Percentiles rank a stretch among this genome's conserved stretches.
Conservation (phyloP, 352 stramenopile genomes). For the Globisporangium polare region DNA sequence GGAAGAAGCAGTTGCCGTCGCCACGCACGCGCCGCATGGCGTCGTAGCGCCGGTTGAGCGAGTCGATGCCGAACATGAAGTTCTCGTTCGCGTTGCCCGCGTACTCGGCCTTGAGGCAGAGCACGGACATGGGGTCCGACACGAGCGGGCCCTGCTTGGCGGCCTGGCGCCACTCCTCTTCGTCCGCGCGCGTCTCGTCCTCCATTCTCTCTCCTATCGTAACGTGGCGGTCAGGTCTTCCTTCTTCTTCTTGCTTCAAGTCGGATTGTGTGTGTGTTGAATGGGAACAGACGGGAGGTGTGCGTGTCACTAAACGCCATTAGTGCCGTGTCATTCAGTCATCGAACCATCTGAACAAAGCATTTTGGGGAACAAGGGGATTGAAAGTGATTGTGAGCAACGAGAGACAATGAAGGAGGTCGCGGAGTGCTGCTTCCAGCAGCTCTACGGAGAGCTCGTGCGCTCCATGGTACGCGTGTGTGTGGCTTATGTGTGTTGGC, state of each 20-base stretch:
- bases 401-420: conserved; percentile 69
- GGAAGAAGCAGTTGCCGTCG: conserved; percentile 92
- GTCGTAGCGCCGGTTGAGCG: conserved; percentile 61
- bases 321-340: no score
- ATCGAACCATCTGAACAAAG: no score
- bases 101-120: conserved; percentile 67
- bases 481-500: background rate
- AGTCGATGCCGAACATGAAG: conserved; percentile 70
- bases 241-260: conserved; percentile 3
- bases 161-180: conserved; percentile 6
- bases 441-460: conserved; percentile 85
- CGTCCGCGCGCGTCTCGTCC: background rate
- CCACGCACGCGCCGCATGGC: conserved; percentile 79
- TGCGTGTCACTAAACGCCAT: no score
- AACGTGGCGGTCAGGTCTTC: background rate
- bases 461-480: conserved; percentile 67
- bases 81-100: conserved; percentile 65
- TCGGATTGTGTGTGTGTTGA: background rate
- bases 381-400: no score
- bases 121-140: conserved; percentile 49
- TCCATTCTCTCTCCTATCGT: conserved; percentile 11
- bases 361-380: no score
- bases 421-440: conserved; percentile 83
- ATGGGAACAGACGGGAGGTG: background rate
- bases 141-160: conserved; percentile 32